Percentiles rank a stretch among this genome's conserved stretches.
Conservation (phyloP, 225 moss, liverwort and hornwort species). For the Pseudoscleropodium purum region DNA sequence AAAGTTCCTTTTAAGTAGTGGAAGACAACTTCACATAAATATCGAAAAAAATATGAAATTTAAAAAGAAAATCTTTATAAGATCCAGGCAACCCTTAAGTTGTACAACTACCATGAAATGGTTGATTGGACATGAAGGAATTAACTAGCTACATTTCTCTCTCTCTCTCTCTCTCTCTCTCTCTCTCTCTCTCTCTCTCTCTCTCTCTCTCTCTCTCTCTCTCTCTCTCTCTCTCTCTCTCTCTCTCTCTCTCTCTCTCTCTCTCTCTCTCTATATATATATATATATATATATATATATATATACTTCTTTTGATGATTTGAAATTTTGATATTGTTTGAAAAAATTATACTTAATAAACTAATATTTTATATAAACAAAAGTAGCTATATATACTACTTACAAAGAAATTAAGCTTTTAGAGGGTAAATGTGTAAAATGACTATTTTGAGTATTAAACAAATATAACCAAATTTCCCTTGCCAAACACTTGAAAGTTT, state of each 20-base stretch:
- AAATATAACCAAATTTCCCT: neutral
- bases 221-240: no score
- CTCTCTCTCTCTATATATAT: no score
- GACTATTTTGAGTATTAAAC: neutral
- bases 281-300: neutral
- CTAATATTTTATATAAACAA: neutral
- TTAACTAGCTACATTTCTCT: neutral
- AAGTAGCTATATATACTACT: neutral
- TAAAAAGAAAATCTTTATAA: rapidly evolving
- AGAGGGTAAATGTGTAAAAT: neutral
- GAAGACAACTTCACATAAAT: neutral
- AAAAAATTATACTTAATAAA: neutral
- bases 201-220: no score
- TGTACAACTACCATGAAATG: rapidly evolving
- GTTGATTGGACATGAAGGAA: neutral
- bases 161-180: no score
- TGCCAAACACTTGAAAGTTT: neutral
- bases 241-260: no score
- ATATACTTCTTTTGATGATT: neutral
- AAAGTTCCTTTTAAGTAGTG: no score
- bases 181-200: no score
- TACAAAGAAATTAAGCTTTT: neutral
- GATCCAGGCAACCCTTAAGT: rapidly evolving
- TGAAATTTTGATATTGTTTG: neutral
- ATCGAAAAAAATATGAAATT: neutral